phyloP scores from a whole-genome alignment of 768 basidiomycete genomes.

The Collybia sordida region DNA sequence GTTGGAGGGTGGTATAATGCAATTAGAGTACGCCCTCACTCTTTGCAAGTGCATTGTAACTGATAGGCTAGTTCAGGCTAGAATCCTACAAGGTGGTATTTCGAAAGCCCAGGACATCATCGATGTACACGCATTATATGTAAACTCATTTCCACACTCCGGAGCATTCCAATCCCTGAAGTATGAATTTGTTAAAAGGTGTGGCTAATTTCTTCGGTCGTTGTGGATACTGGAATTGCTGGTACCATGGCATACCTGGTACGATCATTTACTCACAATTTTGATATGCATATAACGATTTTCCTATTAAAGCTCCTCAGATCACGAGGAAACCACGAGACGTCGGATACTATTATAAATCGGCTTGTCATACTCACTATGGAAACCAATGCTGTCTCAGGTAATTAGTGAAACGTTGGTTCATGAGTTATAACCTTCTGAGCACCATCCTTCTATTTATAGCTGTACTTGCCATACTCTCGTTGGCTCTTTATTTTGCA shows the following conservation, averaged over 20 bases:
- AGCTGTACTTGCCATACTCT: too few species aligned
- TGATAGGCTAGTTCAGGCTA: too few species aligned
- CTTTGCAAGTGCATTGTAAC: too few species aligned
- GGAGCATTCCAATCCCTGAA: too few species aligned
- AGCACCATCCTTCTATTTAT: too few species aligned
- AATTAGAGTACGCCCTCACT: too few species aligned
- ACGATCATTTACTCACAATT: neutral
- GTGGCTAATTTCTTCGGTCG: conserved; percentile 8
- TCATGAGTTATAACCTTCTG: too few species aligned
- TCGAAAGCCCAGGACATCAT: too few species aligned
- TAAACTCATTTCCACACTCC: neutral
- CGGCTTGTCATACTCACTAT: conserved; percentile 12
- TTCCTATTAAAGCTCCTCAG: neutral
- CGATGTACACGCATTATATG: neutral
- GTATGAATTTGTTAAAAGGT: conserved; percentile 3
- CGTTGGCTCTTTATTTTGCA: too few species aligned
- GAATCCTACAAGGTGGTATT: too few species aligned
- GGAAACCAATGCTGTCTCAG: conserved; percentile 10
- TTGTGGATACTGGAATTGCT: conserved; percentile 10
- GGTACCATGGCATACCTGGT: conserved; percentile 10
- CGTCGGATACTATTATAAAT: conserved; percentile 6
- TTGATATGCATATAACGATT: neutral
- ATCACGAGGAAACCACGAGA: conserved; percentile 2
- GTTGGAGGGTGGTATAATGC: too few species aligned
- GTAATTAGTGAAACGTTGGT: neutral